A percentile compares a stretch with the other conserved stretches of the same genome.
Evolutionary conservation across 1,139 yeast genomes (phyloP).

Genomic region (Blastobotrys elegans): DNA sequence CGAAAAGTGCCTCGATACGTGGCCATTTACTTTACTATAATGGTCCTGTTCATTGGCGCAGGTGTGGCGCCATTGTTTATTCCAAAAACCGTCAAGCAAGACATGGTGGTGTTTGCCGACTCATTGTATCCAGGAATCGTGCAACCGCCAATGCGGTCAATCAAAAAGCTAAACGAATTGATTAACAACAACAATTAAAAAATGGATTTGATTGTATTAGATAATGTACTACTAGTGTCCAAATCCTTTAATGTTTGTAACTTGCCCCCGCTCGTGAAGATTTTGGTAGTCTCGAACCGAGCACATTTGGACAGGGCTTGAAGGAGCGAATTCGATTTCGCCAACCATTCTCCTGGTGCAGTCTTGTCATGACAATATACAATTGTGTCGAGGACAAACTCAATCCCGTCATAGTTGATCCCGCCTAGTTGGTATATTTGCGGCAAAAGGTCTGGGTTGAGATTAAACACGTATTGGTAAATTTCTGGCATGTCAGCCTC

Average conservation of each 20-base stretch:
- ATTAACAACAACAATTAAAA: neutral
- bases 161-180: neutral
- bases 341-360: conserved; percentile 9
- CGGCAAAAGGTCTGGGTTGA: conserved; percentile 33
- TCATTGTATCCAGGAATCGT: conserved; percentile 21
- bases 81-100: conserved; percentile 14
- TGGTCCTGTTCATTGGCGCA: conserved; percentile 36
- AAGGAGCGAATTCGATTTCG: conserved; percentile 15
- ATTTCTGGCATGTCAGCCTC: conserved; percentile 31
- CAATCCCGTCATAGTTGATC: conserved; percentile 52
- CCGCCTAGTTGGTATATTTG: conserved; percentile 46
- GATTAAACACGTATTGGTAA: conserved; percentile 40
- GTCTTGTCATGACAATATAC: conserved; percentile 14
- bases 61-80: conserved; percentile 22
- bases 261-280: conserved; percentile 13
- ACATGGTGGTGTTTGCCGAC: conserved; percentile 13
- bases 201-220: neutral
- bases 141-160: conserved; percentile 17
- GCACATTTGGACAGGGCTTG: conserved; percentile 14
- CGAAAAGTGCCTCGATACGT: conserved; percentile 31
- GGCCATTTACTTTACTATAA: conserved; percentile 41
- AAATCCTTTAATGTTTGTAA: conserved; percentile 4
- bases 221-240: neutral
- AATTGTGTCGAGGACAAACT: conserved; percentile 48
- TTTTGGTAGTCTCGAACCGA: conserved; percentile 18